Evolutionary conservation across 306 rosid species (phyloP).

Genomic region (Vachellia collinsii): DNA sequence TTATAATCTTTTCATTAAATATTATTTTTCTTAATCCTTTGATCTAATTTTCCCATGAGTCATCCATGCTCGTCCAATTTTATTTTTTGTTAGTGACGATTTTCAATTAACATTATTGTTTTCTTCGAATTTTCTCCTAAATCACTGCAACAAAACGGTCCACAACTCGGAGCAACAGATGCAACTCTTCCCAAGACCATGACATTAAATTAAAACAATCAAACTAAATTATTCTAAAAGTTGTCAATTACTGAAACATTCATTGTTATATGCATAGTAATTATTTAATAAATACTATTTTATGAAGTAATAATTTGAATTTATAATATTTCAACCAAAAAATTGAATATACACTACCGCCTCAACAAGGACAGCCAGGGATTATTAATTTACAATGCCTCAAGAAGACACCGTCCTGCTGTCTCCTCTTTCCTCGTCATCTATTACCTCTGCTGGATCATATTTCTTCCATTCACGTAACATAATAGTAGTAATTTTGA

Average conservation of each 20-base stretch:
- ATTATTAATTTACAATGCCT: slow-evolving; percentile 37
- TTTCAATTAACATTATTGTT: neutral
- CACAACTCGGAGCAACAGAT: neutral
- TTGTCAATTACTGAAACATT: neutral
- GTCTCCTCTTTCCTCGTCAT: slow-evolving; percentile 24
- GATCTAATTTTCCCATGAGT: no score
- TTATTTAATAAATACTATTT: no score
- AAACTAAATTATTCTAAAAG: neutral
- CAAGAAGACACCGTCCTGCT: neutral
- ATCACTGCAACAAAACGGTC: neutral
- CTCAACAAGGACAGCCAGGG: slow-evolving; percentile 33
- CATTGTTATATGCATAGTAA: neutral
- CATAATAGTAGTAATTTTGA: slow-evolving; percentile 11
- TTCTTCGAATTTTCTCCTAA: neutral
- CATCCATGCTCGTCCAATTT: neutral
- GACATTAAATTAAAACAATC: neutral
- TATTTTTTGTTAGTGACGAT: neutral
- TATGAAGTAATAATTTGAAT: neutral
- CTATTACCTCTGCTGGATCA: slow-evolving; percentile 4
- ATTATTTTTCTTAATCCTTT: no score
- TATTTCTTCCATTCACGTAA: slow-evolving; percentile 30
- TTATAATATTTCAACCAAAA: neutral
- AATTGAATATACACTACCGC: slow-evolving; percentile 38
- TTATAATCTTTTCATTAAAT: no score
- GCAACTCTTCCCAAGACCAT: neutral